Conservation (phyloP, 768 basidiomycete genomes). For the Neoboletus brunneissimus region DNA sequence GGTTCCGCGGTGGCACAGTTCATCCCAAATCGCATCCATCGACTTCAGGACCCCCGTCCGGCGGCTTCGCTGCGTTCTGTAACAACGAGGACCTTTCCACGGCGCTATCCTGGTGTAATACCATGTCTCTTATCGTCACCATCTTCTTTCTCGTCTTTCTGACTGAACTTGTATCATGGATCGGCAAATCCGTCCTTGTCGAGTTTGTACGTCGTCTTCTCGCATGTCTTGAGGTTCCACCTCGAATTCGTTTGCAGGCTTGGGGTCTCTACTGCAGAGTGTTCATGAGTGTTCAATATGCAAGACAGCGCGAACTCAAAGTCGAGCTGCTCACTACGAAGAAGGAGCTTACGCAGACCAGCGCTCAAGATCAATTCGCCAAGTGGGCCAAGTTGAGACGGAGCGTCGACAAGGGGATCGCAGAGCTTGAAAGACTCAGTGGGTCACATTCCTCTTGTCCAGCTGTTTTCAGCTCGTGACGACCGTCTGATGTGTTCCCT, state of each 20-base stretch:
- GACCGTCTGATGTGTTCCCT: background rate
- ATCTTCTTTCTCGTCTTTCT: slow-evolving; percentile 81
- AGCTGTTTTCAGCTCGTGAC: background rate
- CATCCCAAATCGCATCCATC: background rate
- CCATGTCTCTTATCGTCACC: slow-evolving; percentile 76
- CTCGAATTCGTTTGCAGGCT: slow-evolving; percentile 44
- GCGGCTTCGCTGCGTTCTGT: slow-evolving; percentile 6
- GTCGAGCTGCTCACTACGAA: slow-evolving; percentile 75
- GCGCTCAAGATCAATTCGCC: slow-evolving; percentile 95
- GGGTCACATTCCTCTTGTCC: slow-evolving; percentile 31
- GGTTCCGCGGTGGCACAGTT: background rate
- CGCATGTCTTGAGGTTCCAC: slow-evolving; percentile 1
- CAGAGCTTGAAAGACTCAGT: slow-evolving; percentile 93
- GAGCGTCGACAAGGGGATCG: slow-evolving; percentile 86
- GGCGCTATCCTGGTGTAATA: slow-evolving; percentile 4
- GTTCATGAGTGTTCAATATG: slow-evolving; percentile 53
- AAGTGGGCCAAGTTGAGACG: slow-evolving; percentile 95
- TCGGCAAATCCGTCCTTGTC: slow-evolving; percentile 80
- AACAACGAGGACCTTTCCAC: background rate
- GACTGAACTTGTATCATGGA: slow-evolving; percentile 83
- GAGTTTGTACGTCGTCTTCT: slow-evolving; percentile 59
- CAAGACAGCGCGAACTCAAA: slow-evolving; percentile 71
- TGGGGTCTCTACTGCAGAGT: slow-evolving; percentile 69
- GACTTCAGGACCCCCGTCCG: background rate
- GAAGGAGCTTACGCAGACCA: slow-evolving; percentile 83